Percentiles rank a stretch among this genome's conserved stretches.
Evolutionary conservation across 108 stramenopile genomes (phyloP).

Genomic region (Chaetoceros muelleri): DNA sequence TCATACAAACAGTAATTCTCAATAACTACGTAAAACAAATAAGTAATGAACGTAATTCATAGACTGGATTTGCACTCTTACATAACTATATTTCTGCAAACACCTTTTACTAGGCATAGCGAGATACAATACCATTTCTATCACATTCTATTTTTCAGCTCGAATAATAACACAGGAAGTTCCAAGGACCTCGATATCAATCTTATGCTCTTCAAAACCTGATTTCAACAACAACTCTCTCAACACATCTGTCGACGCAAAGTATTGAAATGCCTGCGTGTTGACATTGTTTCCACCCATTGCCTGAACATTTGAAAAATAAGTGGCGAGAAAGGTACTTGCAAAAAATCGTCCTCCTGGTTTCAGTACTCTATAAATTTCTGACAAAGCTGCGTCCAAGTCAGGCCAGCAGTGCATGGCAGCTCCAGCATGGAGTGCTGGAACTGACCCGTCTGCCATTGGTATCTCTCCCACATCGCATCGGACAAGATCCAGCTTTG

Average conservation of each 20-base stretch:
- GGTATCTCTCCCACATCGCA: slow-evolving; percentile 87
- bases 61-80: too few relatives aligned
- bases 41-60: too few relatives aligned
- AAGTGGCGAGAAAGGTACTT: slow-evolving; percentile 79
- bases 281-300: slow-evolving; percentile 22
- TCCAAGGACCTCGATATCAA: slow-evolving; percentile 59
- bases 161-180: slow-evolving; percentile 67
- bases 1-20: too few relatives aligned
- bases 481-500: slow-evolving; percentile 72
- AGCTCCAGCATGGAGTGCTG: slow-evolving; percentile 88
- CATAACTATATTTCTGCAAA: too few relatives aligned
- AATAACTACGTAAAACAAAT: too few relatives aligned
- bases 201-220: slow-evolving; percentile 66
- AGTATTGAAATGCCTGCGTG: slow-evolving; percentile 76
- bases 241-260: slow-evolving; percentile 48
- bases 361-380: slow-evolving; percentile 83
- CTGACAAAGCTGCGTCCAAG: slow-evolving; percentile 56
- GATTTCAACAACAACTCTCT: slow-evolving; percentile 40
- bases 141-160: slow-evolving; percentile 46
- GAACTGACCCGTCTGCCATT: slow-evolving; percentile 49
- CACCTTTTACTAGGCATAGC: too few relatives aligned
- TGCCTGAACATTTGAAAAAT: slow-evolving; percentile 38
- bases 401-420: slow-evolving; percentile 98
- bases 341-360: slow-evolving; percentile 92
- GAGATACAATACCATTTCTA: too few relatives aligned